Base-by-base conservation (phyloP, 2,329 filamentous ascomycete species). In the Colletotrichum noveboracense region DNA sequence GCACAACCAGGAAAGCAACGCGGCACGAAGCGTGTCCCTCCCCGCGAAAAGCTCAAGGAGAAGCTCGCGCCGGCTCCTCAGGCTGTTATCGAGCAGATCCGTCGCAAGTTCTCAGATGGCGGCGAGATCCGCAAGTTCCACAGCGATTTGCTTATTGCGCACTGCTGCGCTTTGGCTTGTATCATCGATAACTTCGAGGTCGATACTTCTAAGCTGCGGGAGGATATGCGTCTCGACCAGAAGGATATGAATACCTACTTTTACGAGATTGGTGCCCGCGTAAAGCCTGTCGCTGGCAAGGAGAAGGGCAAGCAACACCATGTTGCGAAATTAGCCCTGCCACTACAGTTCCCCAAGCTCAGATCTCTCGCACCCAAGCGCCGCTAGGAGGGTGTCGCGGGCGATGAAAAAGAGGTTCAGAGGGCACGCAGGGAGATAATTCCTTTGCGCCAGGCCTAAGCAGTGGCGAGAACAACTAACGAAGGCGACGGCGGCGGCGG, bases 311-410 rank as follows among this genome's bases (percentile, higher is more conserved):
- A 85, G 75, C 84, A 84, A 73, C 80, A 84, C 34, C 85, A 89
- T 75, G 86, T 96, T 66, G 96, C 94, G 14, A 92, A 92, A 79
- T 86, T 98, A 80, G 91, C 90, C 79, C 84, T 98, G 77, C 97
- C 97, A 5, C 86, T 98, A 62, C 90, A 93, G 75, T 98, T 98
- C 83, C 97, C 96, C 2, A 96, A 94, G 86, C 84, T 85, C 79
- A 81, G 83, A 67, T 80, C 82, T 28, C 82, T 80, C 62, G 79
- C 75, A 34, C 78, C 78, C 38, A 79, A 77, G 62, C 73, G 75
- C 62, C 75, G 77, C 66, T 79, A 75, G 58, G 34, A 48, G 66
- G 56, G 34, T 5, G 26, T 18, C 26, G 43, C 32, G 56, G 71
- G 10, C 58, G 74, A 74, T 6, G 64, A 69, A 21, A 30, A 18